Conservation (phyloP, 2,329 filamentous ascomycete species). For the Fusarium neocosmosporiellum region DNA sequence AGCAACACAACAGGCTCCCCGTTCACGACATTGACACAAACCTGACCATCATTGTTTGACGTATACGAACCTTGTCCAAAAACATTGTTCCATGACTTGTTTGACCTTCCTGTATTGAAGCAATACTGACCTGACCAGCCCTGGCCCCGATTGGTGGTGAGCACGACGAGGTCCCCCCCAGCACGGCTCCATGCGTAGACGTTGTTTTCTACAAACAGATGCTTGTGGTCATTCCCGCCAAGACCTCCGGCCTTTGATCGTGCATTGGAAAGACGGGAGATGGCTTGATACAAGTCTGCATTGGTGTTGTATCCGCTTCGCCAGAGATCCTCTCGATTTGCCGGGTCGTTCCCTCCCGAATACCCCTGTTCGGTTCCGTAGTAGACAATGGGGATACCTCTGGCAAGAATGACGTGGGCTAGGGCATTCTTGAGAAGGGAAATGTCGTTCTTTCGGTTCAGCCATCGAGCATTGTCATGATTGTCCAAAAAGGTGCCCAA, state of each 20-base stretch:
- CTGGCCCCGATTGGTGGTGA: conserved; percentile 20
- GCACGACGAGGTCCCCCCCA: conserved; percentile 12
- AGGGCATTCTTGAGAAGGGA: conserved; percentile 70
- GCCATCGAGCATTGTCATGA: conserved; percentile 67
- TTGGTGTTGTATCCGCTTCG: conserved; percentile 57
- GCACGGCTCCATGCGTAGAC: conserved; percentile 32
- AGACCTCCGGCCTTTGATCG: conserved; percentile 18
- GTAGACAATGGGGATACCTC: conserved; percentile 74
- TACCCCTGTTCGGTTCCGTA: conserved; percentile 74
- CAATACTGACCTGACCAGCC: conserved; percentile 23
- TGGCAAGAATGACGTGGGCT: conserved; percentile 68
- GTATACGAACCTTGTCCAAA: conserved; percentile 12
- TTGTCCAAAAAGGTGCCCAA: conserved; percentile 66
- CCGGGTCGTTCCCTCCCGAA: conserved; percentile 57
- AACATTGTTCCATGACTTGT: conserved; percentile 31
- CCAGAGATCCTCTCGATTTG: conserved; percentile 70
- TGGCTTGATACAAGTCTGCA: conserved; percentile 25
- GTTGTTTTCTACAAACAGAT: conserved; percentile 14
- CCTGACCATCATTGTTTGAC: conserved; percentile 6
- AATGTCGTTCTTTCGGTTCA: conserved; percentile 62
- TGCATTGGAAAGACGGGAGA: conserved; percentile 27
- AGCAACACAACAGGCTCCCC: conserved; percentile 32
- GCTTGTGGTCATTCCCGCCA: conserved; percentile 19
- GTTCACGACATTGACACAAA: conserved; percentile 23
- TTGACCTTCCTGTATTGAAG: conserved; percentile 16